phyloP scores from a whole-genome alignment of 75 land plant genomes.

The Sequoiadendron giganteum region DNA sequence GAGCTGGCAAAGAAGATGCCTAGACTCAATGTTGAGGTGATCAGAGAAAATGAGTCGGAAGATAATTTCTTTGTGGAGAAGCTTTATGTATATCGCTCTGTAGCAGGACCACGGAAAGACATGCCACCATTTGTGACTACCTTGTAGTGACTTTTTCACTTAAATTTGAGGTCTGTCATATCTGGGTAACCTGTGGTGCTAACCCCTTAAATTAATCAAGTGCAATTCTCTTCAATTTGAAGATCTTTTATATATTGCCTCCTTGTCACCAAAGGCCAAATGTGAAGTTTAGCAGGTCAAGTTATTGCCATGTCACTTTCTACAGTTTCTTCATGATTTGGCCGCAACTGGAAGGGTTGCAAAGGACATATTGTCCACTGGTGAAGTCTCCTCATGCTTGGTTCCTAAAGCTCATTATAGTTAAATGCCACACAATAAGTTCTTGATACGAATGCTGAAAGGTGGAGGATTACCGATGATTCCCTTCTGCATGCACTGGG shows the following conservation, averaged over 20 bases:
- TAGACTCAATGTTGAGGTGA: conserved; percentile 74
- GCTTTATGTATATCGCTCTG: conserved; percentile 85
- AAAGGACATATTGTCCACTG: background rate
- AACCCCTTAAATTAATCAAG: background rate
- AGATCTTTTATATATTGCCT: background rate
- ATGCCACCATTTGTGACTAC: conserved; percentile 63
- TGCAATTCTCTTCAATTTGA: background rate
- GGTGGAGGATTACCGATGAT: conserved; percentile 13
- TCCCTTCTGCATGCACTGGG: conserved; percentile 8
- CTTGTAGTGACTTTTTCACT: conserved; percentile 22
- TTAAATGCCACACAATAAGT: conserved; percentile 6
- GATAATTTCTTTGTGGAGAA: conserved; percentile 42
- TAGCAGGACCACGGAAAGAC: conserved; percentile 74
- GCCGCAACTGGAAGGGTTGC: conserved; percentile 12
- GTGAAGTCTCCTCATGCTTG: background rate
- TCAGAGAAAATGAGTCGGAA: conserved; percentile 26
- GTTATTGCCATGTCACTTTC: background rate
- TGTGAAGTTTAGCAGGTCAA: background rate
- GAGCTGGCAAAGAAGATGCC: conserved; percentile 67
- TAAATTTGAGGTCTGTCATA: background rate
- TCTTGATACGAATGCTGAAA: background rate
- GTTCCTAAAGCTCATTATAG: conserved; percentile 1
- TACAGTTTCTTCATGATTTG: background rate
- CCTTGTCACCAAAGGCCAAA: background rate
- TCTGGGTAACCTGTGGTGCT: background rate